These are phyloP conservation scores for Zalaria obscura DNA, from an alignment of 2,329 filamentous ascomycete genomes.

Conservation along the genomic window DNA sequence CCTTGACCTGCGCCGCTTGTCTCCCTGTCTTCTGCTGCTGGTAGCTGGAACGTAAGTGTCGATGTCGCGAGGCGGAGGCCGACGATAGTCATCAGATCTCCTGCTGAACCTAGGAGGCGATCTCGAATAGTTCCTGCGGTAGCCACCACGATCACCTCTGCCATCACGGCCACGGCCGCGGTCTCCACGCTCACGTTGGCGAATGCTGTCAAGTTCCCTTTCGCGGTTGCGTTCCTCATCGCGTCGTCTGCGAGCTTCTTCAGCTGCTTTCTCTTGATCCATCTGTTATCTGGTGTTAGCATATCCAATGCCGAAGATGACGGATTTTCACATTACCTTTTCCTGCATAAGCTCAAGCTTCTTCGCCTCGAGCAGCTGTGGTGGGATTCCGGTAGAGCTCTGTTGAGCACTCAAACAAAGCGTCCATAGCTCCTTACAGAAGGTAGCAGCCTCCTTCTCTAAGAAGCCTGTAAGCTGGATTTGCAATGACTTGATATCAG, in stretches of 20 bases:
- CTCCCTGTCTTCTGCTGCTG: conserved; percentile 9
- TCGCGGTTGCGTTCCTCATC: conserved; percentile 61
- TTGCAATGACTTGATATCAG: conserved; percentile 88
- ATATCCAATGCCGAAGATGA: background rate
- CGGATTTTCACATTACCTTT: conserved; percentile 47
- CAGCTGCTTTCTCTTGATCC: conserved; percentile 68
- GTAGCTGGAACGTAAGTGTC: conserved; percentile 44
- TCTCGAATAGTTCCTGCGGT: conserved; percentile 25
- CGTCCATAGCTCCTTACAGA: conserved; percentile 91
- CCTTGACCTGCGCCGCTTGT: conserved; percentile 6
- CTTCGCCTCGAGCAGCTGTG: conserved; percentile 89
- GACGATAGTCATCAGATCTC: conserved; percentile 29
- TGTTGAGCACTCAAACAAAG: conserved; percentile 79
- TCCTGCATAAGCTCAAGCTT: conserved; percentile 90
- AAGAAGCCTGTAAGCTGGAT: conserved; percentile 92
- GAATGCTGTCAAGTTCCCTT: conserved; percentile 51
- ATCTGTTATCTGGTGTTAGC: conserved; percentile 39
- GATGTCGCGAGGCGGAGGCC: conserved; percentile 33
- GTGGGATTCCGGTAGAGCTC: conserved; percentile 80
- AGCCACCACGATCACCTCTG: conserved; percentile 33
- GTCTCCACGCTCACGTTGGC: conserved; percentile 44
- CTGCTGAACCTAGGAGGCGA: conserved; percentile 35
- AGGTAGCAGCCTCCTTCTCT: conserved; percentile 75
- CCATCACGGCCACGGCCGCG: conserved; percentile 25
- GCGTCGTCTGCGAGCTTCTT: conserved; percentile 56